Evolutionary conservation across 495 filamentous ascomycete species (phyloP).

Genomic region (Apodospora peruviana): DNA sequence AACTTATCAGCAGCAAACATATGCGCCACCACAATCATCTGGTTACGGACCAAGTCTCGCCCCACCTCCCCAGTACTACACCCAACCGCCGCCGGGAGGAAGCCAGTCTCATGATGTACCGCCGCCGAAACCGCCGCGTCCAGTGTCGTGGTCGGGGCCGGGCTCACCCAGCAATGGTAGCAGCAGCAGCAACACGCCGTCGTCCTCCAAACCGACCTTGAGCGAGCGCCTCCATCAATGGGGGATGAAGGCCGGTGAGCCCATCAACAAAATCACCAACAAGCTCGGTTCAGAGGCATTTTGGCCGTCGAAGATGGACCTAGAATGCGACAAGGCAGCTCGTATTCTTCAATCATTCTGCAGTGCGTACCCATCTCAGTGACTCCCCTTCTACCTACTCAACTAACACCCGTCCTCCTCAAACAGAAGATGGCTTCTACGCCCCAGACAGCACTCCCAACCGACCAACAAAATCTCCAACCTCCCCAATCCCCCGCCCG

Average conservation of each 20-base stretch:
- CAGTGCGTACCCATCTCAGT: constrained; percentile 32
- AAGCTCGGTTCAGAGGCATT: constrained; percentile 72
- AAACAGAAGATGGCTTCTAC: constrained; percentile 41
- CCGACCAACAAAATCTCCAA: too few species aligned
- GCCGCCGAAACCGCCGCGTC: constrained; percentile 7
- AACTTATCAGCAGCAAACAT: background rate
- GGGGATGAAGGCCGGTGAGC: constrained; percentile 42
- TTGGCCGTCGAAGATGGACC: constrained; percentile 75
- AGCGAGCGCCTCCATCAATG: constrained; percentile 23
- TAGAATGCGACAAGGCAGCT: constrained; percentile 78
- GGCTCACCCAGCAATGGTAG: background rate
- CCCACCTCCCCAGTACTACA: background rate
- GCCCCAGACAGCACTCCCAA: constrained; percentile 3
- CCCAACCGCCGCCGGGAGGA: background rate
- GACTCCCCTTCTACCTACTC: constrained; percentile 2
- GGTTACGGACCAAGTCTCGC: background rate
- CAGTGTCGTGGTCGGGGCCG: background rate
- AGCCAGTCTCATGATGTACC: background rate
- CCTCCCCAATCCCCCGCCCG: constrained; percentile 1
- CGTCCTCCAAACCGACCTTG: constrained; percentile 12
- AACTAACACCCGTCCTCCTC: background rate
- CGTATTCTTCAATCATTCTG: constrained; percentile 76
- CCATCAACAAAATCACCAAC: constrained; percentile 71
- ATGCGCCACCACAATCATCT: background rate
- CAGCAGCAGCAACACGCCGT: constrained; percentile 2